Evolutionary conservation across 331 rosid species (phyloP).

Genomic region (Arachis monticola): DNA sequence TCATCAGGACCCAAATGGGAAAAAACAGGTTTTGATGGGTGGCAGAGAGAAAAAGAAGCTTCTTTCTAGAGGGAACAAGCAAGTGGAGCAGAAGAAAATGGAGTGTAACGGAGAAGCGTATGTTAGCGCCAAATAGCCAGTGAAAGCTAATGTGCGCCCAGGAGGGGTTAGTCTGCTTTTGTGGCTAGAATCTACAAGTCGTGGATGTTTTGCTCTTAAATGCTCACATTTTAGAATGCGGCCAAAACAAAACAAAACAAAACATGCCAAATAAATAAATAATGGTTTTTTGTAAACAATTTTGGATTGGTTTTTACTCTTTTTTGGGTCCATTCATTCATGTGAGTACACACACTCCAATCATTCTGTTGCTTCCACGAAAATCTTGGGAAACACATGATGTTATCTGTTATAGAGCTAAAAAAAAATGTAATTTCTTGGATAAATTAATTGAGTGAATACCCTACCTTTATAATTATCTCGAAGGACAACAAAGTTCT

Average conservation of each 20-base stretch:
- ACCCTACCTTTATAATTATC: too few species aligned
- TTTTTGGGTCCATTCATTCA: neutral
- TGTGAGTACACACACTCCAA: neutral
- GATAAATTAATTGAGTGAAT: too few species aligned
- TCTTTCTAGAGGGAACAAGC: constrained; percentile 27
- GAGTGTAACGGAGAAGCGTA: constrained; percentile 30
- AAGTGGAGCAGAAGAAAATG: constrained; percentile 30
- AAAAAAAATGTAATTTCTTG: too few species aligned
- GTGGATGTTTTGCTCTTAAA: too few species aligned
- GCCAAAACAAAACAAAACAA: too few species aligned
- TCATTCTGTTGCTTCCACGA: constrained; percentile 22
- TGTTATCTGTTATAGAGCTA: neutral
- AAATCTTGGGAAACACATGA: constrained; percentile 9
- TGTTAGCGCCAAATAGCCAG: constrained; percentile 3
- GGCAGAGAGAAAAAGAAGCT: constrained; percentile 4
- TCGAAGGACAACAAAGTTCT: too few species aligned
- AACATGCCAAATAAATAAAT: too few species aligned
- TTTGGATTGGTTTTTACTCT: neutral
- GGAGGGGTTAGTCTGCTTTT: too few species aligned
- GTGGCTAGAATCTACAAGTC: too few species aligned
- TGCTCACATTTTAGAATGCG: too few species aligned
- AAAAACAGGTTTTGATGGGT: neutral
- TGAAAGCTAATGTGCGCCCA: constrained; percentile 39
- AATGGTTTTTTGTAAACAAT: neutral
- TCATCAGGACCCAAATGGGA: constrained; percentile 26